Evolutionary conservation across 208 protist genomes (phyloP).

Genomic region (Acanthamoeba healyi): DNA sequence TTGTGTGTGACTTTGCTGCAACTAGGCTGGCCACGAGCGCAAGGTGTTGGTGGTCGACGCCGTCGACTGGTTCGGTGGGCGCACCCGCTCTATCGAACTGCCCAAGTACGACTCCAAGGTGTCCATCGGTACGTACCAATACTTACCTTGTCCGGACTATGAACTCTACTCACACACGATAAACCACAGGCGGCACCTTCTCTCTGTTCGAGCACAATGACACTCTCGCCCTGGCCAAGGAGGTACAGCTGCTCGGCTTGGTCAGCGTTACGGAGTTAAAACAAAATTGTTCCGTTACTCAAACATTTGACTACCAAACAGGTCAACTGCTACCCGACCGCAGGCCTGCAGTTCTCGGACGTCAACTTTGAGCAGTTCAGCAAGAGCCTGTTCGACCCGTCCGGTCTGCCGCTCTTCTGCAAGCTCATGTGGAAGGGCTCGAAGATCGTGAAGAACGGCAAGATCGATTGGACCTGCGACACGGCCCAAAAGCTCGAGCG

Average conservation of each 20-base stretch:
- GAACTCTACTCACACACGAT: background rate
- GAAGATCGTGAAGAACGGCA: slow-evolving; percentile 44
- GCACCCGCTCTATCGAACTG: slow-evolving; percentile 1
- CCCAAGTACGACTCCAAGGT: slow-evolving; percentile 25
- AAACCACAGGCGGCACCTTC: slow-evolving; percentile 1
- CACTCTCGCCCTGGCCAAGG: background rate
- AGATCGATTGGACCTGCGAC: background rate
- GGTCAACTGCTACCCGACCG: background rate
- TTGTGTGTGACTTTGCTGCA: background rate
- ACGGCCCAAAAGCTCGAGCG: background rate
- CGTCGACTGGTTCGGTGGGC: background rate
- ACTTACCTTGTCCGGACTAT: too few species aligned
- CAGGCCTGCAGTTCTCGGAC: background rate
- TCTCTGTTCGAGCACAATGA: slow-evolving; percentile 50
- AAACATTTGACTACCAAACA: background rate
- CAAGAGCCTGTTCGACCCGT: background rate
- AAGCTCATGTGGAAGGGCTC: slow-evolving; percentile 47
- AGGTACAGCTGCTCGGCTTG: background rate
- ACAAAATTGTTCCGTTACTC: background rate
- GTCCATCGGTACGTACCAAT: background rate
- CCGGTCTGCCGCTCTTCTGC: slow-evolving; percentile 11
- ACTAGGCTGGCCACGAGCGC: background rate
- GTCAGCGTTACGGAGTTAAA: background rate
- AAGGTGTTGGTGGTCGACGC: background rate
- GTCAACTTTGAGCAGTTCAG: slow-evolving; percentile 7